These are phyloP conservation scores for Chimonanthus salicifolius DNA, from an alignment of 164 flowering plant species.

Conservation along the genomic window DNA sequence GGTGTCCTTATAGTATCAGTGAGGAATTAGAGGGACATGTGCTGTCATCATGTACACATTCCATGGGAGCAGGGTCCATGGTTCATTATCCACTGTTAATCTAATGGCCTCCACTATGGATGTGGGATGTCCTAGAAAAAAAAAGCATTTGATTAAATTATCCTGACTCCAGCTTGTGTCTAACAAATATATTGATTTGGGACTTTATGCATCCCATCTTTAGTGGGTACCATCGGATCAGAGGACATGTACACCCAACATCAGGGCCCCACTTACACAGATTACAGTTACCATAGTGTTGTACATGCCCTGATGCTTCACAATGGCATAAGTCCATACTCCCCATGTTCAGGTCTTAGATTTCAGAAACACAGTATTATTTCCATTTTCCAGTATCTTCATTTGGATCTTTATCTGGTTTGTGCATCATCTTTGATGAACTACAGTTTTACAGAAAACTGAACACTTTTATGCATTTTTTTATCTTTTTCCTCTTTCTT, in stretches of 20 bases:
- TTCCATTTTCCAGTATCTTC: background rate
- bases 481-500: no score
- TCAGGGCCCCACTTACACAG: background rate
- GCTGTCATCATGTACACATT: background rate
- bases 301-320: no score
- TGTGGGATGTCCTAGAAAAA: background rate
- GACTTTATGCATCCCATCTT: background rate
- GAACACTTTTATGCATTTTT: no score
- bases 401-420: no score
- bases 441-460: no score
- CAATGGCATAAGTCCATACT: background rate
- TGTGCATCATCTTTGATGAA: no score
- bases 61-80: background rate
- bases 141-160: background rate
- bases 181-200: background rate
- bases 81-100: background rate
- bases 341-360: background rate
- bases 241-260: background rate
- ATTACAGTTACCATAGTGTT: background rate
- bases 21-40: background rate
- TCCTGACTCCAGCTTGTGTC: background rate
- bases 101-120: background rate
- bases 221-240: background rate
- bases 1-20: background rate
- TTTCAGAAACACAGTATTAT: background rate